Conservation (phyloP, 306 rosid genomes). For the Sechiopsis laciniata region DNA sequence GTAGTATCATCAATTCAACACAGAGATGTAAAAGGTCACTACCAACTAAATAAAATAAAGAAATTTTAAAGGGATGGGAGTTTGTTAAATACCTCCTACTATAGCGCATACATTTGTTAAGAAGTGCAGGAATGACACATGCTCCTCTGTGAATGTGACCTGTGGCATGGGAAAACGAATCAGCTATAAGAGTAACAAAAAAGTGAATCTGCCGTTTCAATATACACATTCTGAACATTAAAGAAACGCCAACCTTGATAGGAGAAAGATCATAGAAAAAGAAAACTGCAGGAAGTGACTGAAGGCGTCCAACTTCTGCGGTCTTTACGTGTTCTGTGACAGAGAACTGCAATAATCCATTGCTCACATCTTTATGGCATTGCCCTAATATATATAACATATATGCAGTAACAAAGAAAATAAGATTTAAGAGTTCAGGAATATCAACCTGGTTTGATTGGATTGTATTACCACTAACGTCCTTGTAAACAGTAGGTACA, state of each 20-base stretch:
- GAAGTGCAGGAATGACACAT: conserved; percentile 85
- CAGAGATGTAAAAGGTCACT: neutral
- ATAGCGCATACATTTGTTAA: conserved; percentile 93
- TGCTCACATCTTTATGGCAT: neutral
- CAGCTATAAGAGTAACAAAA: neutral
- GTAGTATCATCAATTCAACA: neutral
- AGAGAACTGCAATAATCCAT: conserved; percentile 71
- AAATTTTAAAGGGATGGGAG: conserved; percentile 9
- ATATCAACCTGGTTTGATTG: conserved; percentile 83
- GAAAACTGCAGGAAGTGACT: conserved; percentile 91
- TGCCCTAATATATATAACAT: neutral
- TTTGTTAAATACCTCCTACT: conserved; percentile 72
- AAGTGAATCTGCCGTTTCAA: neutral
- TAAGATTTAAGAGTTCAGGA: neutral
- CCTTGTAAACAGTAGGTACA: conserved; percentile 90
- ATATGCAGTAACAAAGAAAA: neutral
- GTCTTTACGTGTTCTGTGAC: conserved; percentile 85
- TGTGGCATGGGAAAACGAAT: conserved; percentile 31
- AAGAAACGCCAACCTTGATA: conserved; percentile 57
- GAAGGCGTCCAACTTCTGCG: conserved; percentile 66
- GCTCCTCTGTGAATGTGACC: conserved; percentile 85
- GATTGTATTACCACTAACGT: conserved; percentile 69
- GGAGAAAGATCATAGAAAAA: conserved; percentile 98
- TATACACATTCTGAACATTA: neutral
- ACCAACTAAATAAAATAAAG: neutral